Conservation (phyloP, 106 monocot genomes). For the Phalaenopsis equestris region DNA sequence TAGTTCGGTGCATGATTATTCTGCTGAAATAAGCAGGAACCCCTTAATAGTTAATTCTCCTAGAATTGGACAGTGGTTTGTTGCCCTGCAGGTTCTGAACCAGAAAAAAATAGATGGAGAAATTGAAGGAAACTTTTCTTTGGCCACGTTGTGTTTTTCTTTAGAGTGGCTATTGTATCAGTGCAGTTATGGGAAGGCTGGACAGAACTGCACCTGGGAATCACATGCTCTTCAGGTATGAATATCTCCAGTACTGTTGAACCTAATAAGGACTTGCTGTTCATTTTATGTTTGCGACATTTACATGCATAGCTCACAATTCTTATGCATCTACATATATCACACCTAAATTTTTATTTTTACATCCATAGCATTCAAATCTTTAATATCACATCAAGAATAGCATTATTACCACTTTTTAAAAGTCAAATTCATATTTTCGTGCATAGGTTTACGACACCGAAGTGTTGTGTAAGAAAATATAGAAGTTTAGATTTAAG, state of each 20-base stretch:
- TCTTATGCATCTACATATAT: too few relatives aligned
- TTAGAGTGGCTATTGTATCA: constrained; percentile 54
- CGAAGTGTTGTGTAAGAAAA: too few relatives aligned
- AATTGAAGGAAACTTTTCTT: constrained; percentile 5
- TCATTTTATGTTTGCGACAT: background rate
- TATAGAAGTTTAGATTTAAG: too few relatives aligned
- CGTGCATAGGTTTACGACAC: too few relatives aligned
- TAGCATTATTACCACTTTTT: too few relatives aligned
- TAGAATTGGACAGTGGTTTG: constrained; percentile 67
- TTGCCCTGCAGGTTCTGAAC: constrained; percentile 53
- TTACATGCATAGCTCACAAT: too few relatives aligned
- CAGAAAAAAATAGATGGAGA: constrained; percentile 26
- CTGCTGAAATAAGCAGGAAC: constrained; percentile 43
- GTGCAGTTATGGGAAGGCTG: constrained; percentile 62
- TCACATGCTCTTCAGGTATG: constrained; percentile 59
- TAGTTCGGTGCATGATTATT: constrained; percentile 51
- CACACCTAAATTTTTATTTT: too few relatives aligned
- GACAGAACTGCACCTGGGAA: constrained; percentile 65
- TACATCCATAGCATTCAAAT: too few relatives aligned
- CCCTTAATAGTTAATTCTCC: constrained; percentile 55
- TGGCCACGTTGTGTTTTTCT: constrained; percentile 49
- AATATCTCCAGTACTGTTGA: background rate
- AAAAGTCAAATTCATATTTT: too few relatives aligned
- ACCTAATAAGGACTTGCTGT: background rate
- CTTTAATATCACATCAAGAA: too few relatives aligned